A percentile compares a stretch with the other conserved stretches of the same genome.
Conservation (phyloP, 2,329 filamentous ascomycete genomes). For the Claviceps sp. region DNA sequence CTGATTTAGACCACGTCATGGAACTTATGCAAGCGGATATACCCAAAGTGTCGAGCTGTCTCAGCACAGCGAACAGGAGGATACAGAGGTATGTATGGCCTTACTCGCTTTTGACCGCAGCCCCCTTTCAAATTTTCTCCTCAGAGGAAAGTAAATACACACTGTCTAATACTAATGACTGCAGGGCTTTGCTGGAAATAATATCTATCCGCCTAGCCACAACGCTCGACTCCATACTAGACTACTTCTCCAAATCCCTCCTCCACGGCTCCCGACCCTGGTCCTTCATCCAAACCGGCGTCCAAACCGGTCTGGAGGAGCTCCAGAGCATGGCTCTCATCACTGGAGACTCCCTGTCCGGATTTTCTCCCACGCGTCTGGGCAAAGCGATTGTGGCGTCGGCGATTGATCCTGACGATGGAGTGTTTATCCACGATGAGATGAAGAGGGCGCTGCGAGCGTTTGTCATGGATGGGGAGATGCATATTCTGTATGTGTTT, state of each 20-base stretch:
- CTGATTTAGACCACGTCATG: conserved; percentile 55
- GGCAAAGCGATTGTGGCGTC: conserved; percentile 61
- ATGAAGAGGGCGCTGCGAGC: conserved; percentile 51
- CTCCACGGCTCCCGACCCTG: conserved; percentile 43
- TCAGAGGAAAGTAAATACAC: neutral
- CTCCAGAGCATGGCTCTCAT: conserved; percentile 44
- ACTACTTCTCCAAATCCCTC: conserved; percentile 56
- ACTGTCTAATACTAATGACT: neutral
- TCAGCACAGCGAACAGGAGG: conserved; percentile 52
- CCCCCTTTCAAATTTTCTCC: no score
- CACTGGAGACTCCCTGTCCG: conserved; percentile 30
- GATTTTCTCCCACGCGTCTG: conserved; percentile 48
- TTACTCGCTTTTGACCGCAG: no score
- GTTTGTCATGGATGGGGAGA: conserved; percentile 70
- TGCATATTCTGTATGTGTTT: conserved; percentile 68
- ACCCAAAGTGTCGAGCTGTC: conserved; percentile 54
- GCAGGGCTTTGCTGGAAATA: conserved; percentile 56
- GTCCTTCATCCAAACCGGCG: conserved; percentile 35
- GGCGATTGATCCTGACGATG: conserved; percentile 60
- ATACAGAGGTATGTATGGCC: conserved; percentile 47
- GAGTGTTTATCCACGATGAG: conserved; percentile 58
- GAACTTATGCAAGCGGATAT: conserved; percentile 60
- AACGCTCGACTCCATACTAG: conserved; percentile 47
- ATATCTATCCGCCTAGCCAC: conserved; percentile 56
- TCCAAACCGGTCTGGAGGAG: conserved; percentile 46